Base-by-base conservation (phyloP, 108 stramenopile genomes). In the Skeletonema menzelii region DNA sequence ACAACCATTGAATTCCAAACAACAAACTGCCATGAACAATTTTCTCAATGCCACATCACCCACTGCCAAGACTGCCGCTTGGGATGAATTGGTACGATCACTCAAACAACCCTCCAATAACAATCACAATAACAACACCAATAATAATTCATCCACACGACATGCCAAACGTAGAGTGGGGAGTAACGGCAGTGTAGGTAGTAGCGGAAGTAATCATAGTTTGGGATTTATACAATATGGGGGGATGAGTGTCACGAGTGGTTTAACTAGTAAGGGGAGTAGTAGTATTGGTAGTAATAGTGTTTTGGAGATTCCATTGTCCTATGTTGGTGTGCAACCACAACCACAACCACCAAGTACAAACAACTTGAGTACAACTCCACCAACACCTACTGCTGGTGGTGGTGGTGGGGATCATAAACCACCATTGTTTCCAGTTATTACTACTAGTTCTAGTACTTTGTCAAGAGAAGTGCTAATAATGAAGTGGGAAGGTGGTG, bases 181-280 rank as follows among this genome's bases (percentile, higher is more conserved):
- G 12, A 37, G 35, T 37, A 11, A 3, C 6, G 19, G 19, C 2
- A 47, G 49, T 53, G 19, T 53, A 4, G 49, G 22, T 0, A 42
- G 40, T 22, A 24, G 22, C 24, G 19, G 20, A 5, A 46, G 44
- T 22, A 53, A 22, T 53, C 49, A 53, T 2, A 22, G 20, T 22
- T 53, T 53, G 49, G 49, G 49, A 22, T 53, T 53, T 53, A 53
- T 53, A 53, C 49, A 53, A 53, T 53, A 19, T 22, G 44, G n/a
- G n/a, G 46, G 46, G 19, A 47, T 47, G 19, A 47, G 46, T 47
- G 46, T 47, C 0, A 47, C 19, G 46, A 47, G 46, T 47, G 46
- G 46, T 6, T 47, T 53, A 7, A 53, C 49, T 10, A 24, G 4
- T 10, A 8, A 5, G 22, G n/a, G 8, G 30, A 4, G 30, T 30